Evolutionary conservation across 768 basidiomycete genomes (phyloP), one percentile per base, ranked within the genome.

Genomic region (Lyophyllum semitale): DNA sequence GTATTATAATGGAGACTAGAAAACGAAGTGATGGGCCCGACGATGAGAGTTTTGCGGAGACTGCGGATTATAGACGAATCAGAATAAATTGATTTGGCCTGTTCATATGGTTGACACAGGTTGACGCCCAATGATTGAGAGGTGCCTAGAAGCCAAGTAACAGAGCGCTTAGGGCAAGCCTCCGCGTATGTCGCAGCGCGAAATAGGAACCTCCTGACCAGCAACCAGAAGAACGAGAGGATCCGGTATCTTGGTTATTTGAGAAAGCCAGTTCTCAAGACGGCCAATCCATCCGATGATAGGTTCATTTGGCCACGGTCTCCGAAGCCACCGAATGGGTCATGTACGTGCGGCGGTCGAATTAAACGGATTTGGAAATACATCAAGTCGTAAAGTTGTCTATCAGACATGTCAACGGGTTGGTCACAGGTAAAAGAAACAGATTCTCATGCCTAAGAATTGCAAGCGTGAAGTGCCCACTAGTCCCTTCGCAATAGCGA

Each of bases 401-500:
- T 55, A 26, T 50, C 22, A 22, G 8, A 17, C 29, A 52, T 32
- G 30, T 59, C 27, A 56, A 45, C 38, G 25, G 13, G 26, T 41
- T 25, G 20, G 17, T 3, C 38, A 22, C 22, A 15, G 18, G 25
- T 13, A 55, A 43, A 51, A 25, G 7, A 22, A 4, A 13, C 18
- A 11, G 11, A 9, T 13, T 33, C 22, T 51, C 32, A 26, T 42
- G 27, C 59, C 55, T 60, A 44, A 59, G 15, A 23, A 46, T 37
- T 25, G 17, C n/a, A 38, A 30, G 43, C 29, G n/a, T 17, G 29
- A 22, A 35, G 8, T 12, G 17, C 26, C 45, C 26, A 57, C 63
- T 68, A 77, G 60, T 80, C 78, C 51, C 72, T 72, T 57, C 77
- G 70, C 26, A 72, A 67, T 38, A 81, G 63, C 22, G 69, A 63